phyloP scores from a whole-genome alignment of 441 rosid species.

The Eutrema salsugineum region DNA sequence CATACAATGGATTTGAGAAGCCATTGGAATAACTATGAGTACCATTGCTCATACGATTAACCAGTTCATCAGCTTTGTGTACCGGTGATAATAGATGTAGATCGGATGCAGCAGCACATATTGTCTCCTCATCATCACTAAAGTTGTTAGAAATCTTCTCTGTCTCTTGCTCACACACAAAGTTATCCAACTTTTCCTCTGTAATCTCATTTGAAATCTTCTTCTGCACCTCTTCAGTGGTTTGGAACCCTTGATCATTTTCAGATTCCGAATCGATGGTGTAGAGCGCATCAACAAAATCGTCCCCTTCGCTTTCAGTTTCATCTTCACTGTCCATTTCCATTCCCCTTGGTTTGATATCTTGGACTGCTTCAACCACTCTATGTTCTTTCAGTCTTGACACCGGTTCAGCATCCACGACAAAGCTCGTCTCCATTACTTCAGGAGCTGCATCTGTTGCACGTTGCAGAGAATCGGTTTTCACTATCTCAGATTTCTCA shows the following conservation, averaged over 20 bases:
- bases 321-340: slow-evolving; percentile 34
- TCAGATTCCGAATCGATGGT: slow-evolving; percentile 90
- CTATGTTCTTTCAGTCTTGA: slow-evolving; percentile 31
- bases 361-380: slow-evolving; percentile 31
- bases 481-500: slow-evolving; percentile 55
- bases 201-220: slow-evolving; percentile 18
- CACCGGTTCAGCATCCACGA: slow-evolving; percentile 25
- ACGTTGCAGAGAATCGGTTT: slow-evolving; percentile 32
- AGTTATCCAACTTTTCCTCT: slow-evolving; percentile 1
- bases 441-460: slow-evolving; percentile 22
- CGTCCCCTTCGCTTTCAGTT: slow-evolving; percentile 71
- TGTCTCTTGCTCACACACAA: neutral
- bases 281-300: slow-evolving; percentile 83
- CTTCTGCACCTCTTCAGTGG: slow-evolving; percentile 46
- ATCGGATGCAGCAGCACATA: slow-evolving; percentile 29
- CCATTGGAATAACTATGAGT: slow-evolving; percentile 39
- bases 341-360: slow-evolving; percentile 35
- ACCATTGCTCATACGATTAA: slow-evolving; percentile 39
- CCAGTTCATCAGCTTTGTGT: slow-evolving; percentile 26
- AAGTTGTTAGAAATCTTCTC: neutral
- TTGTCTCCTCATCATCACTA: neutral
- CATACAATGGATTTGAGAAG: slow-evolving; percentile 31
- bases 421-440: slow-evolving; percentile 20
- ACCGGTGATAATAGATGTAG: slow-evolving; percentile 22
- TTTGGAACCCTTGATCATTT: slow-evolving; percentile 48